A percentile compares a stretch with the other conserved stretches of the same genome.
Evolutionary conservation across 164 flowering plant species (phyloP).

Genomic region (Houttuynia cordata): DNA sequence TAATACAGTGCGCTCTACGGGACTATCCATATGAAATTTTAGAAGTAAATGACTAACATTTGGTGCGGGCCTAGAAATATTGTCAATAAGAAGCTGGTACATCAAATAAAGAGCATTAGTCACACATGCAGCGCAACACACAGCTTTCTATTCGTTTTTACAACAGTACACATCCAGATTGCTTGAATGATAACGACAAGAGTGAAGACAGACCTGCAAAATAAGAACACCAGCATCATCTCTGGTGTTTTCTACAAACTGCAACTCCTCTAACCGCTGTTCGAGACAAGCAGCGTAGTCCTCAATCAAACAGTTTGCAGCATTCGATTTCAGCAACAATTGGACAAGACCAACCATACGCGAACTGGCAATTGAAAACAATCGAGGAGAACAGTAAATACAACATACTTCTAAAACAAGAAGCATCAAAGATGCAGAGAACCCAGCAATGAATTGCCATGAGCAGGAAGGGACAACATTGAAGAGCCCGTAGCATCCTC

Average conservation of each 20-base stretch:
- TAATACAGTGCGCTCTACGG: slow-evolving; percentile 66
- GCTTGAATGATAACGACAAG: not conserved
- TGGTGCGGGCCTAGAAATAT: slow-evolving; percentile 83
- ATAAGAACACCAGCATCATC: slow-evolving; percentile 88
- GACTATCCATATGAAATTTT: slow-evolving; percentile 74
- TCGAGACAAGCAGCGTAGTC: slow-evolving; percentile 99
- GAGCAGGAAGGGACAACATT: too few species aligned
- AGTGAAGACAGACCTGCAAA: slow-evolving; percentile 44
- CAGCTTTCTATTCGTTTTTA: not conserved
- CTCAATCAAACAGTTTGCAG: slow-evolving; percentile 62
- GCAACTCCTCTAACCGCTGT: slow-evolving; percentile 63
- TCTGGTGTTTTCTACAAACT: slow-evolving; percentile 46
- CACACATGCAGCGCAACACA: not conserved
- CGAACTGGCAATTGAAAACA: slow-evolving; percentile 35
- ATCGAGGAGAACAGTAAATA: not conserved
- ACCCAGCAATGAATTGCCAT: too few species aligned
- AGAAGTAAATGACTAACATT: slow-evolving; percentile 85
- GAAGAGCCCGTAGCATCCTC: too few species aligned
- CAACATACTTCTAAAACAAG: too few species aligned
- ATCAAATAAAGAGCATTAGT: not conserved
- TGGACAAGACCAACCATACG: slow-evolving; percentile 88
- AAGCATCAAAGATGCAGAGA: too few species aligned
- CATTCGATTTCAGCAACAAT: slow-evolving; percentile 65
- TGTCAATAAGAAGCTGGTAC: slow-evolving; percentile 83
- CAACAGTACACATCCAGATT: too few species aligned